Percentiles rank a stretch among this genome's conserved stretches.
Evolutionary conservation across 495 filamentous ascomycete species (phyloP).

Genomic region (Tetracladium setigerum): DNA sequence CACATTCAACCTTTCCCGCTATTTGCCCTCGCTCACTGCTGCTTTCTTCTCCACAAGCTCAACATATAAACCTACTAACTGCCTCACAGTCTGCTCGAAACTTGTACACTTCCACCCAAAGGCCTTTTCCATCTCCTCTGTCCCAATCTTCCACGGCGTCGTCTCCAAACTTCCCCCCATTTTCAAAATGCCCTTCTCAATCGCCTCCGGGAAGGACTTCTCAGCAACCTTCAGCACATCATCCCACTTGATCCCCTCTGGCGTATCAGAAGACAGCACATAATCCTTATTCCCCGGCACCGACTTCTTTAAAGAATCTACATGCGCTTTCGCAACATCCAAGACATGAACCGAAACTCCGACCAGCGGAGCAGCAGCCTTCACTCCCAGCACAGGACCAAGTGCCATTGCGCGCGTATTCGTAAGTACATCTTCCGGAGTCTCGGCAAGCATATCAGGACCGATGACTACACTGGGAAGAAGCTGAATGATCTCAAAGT

Average conservation of each 20-base stretch:
- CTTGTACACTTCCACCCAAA: constrained; percentile 35
- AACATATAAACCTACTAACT: constrained; percentile 25
- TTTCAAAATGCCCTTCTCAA: constrained; percentile 28
- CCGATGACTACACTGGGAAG: constrained; percentile 36
- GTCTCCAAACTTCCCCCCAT: constrained; percentile 27
- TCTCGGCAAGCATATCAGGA: constrained; percentile 29
- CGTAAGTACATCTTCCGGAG: constrained; percentile 22
- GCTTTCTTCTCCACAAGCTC: constrained; percentile 8
- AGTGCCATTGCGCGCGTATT: constrained; percentile 29
- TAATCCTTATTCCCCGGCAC: constrained; percentile 30
- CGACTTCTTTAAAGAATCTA: constrained; percentile 27
- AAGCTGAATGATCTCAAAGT: constrained; percentile 37
- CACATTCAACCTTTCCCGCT: no score
- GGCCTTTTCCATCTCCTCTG: constrained; percentile 27
- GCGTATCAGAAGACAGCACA: constrained; percentile 15
- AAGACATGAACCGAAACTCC: constrained; percentile 30
- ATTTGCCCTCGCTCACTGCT: no score
- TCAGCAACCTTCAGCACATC: constrained; percentile 28
- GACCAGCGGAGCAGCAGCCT: constrained; percentile 12
- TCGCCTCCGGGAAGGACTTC: constrained; percentile 29
- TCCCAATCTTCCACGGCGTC: constrained; percentile 29
- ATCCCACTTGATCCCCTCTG: constrained; percentile 30
- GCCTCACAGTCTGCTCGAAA: constrained; percentile 37
- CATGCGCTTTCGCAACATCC: constrained; percentile 36
- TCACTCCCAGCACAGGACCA: constrained; percentile 26